These are phyloP conservation scores for Mycena leptocephala DNA, from an alignment of 768 basidiomycete species.

Conservation along the genomic window DNA sequence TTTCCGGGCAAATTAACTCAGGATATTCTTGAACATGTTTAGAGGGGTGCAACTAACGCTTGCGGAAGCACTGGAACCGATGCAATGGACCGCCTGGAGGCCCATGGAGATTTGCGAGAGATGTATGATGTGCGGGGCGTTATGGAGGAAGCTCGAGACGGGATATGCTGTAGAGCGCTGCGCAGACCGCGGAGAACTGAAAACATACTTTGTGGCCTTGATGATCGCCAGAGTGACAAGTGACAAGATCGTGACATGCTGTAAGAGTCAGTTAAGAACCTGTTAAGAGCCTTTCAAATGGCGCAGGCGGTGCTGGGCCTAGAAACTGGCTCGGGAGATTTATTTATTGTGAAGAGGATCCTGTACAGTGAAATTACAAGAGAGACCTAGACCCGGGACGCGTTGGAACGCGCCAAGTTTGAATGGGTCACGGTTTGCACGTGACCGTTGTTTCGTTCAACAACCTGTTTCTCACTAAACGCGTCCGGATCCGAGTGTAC, in stretches of 20 bases:
- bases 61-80: slow-evolving; percentile 35
- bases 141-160: background rate
- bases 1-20: slow-evolving; percentile 43
- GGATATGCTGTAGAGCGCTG: slow-evolving; percentile 2
- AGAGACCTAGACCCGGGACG: too few relatives aligned
- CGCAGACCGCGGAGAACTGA: slow-evolving; percentile 16
- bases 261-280: background rate
- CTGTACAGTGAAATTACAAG: too few relatives aligned
- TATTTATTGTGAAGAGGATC: too few relatives aligned
- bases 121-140: background rate
- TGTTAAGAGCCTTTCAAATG: background rate
- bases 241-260: background rate
- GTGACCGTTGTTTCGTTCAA: slow-evolving; percentile 5
- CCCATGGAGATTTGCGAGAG: background rate
- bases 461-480: background rate
- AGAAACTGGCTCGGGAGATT: too few relatives aligned
- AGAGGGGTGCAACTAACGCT: slow-evolving; percentile 35
- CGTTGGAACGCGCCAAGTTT: too few relatives aligned
- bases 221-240: background rate
- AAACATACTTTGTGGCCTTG: slow-evolving; percentile 6
- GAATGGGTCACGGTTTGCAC: too few relatives aligned
- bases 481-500: background rate
- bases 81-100: slow-evolving; percentile 7
- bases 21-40: background rate
- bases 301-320: background rate